These are phyloP conservation scores for Daedaleopsis nitida DNA, from an alignment of 768 basidiomycete genomes.

Conservation along the genomic window DNA sequence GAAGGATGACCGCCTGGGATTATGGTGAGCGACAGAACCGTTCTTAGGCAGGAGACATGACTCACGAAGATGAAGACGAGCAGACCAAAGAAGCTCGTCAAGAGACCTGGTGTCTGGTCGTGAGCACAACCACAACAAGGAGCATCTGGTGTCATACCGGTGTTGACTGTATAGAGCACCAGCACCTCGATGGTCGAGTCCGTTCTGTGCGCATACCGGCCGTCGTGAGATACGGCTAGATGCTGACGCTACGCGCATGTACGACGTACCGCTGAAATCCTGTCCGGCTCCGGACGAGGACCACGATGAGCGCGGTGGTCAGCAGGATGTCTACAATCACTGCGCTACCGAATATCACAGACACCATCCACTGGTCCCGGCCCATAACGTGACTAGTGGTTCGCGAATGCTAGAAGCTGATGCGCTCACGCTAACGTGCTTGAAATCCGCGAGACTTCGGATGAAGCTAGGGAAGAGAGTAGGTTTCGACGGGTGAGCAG, in stretches of 20 bases:
- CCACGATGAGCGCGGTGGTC: background rate
- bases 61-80: conserved; percentile 1
- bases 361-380: conserved; percentile 1
- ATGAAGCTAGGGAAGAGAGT: background rate
- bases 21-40: background rate
- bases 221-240: background rate
- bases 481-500: background rate
- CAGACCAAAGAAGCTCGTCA: background rate
- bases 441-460: background rate
- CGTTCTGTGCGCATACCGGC: background rate
- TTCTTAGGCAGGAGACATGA: background rate
- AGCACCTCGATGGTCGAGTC: background rate
- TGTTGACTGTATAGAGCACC: background rate
- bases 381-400: background rate
- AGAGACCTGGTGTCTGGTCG: background rate
- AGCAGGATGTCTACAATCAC: background rate
- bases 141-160: background rate
- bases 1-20: background rate
- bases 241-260: background rate
- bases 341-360: background rate
- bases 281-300: background rate
- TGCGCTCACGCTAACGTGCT: background rate
- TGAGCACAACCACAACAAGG: background rate
- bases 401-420: background rate
- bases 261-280: background rate